Conservation (phyloP, 805 yeast species). For the Candida yuanshanica region DNA sequence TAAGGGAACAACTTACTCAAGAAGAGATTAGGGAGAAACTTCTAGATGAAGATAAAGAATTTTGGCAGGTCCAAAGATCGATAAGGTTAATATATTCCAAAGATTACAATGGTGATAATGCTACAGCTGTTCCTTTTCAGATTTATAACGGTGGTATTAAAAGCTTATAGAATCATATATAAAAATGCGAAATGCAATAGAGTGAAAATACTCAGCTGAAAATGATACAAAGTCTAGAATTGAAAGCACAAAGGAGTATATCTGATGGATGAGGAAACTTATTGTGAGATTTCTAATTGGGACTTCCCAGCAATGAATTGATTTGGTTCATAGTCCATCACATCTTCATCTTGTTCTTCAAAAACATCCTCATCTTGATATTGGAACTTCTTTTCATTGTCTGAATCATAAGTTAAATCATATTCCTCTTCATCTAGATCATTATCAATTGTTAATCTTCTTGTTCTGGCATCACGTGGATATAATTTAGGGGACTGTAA, state of each 20-base stretch:
- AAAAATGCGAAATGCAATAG: not conserved
- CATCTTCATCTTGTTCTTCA: constrained; percentile 21
- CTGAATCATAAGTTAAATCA: constrained; percentile 35
- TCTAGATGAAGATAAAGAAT: constrained; percentile 10
- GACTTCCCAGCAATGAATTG: constrained; percentile 33
- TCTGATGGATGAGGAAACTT: not conserved
- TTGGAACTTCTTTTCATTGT: constrained; percentile 28
- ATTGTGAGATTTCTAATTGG: constrained; percentile 25
- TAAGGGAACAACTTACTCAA: constrained; percentile 29
- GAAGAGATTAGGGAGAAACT: constrained; percentile 7
- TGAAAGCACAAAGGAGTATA: too few relatives aligned
- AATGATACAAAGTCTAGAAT: too few relatives aligned
- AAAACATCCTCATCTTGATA: constrained; percentile 8
- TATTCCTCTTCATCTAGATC: constrained; percentile 38
- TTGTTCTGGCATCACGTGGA: constrained; percentile 16
- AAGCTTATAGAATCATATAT: constrained; percentile 1
- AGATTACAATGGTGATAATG: constrained; percentile 4
- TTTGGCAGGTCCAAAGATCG: constrained; percentile 25
- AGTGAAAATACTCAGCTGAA: not conserved
- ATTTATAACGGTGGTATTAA: constrained; percentile 18
- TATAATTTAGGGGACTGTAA: constrained; percentile 34
- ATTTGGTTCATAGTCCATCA: constrained; percentile 24
- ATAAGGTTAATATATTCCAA: constrained; percentile 39
- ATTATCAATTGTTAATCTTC: constrained; percentile 30
- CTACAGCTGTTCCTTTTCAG: constrained; percentile 19